These are phyloP conservation scores for Cordyceps farinosa DNA, from an alignment of 2,329 filamentous ascomycete genomes.

Conservation along the genomic window DNA sequence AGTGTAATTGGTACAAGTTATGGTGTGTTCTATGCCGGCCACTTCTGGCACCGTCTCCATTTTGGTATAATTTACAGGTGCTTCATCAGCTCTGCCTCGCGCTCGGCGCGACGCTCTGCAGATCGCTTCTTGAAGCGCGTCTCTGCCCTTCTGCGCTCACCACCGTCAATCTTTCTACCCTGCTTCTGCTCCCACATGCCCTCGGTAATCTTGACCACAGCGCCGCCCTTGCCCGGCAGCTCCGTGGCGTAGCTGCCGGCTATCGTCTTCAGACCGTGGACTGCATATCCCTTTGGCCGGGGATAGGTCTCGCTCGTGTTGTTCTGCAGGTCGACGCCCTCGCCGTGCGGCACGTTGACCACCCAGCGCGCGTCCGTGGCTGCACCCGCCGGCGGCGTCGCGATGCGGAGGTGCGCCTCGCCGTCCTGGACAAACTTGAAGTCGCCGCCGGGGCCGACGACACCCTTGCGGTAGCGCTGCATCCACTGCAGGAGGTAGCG, in stretches of 20 bases:
- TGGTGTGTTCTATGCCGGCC: background rate
- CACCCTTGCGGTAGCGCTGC: conserved; percentile 74
- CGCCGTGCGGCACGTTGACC: conserved; percentile 51
- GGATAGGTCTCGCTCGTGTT: conserved; percentile 21
- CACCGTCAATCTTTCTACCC: conserved; percentile 91
- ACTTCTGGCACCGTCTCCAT: background rate
- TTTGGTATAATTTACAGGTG: conserved; percentile 28
- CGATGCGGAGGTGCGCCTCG: conserved; percentile 48
- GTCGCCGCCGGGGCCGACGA: conserved; percentile 80
- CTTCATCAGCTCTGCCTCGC: conserved; percentile 39
- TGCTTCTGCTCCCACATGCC: conserved; percentile 89
- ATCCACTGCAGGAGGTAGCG: conserved; percentile 86
- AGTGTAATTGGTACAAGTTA: conserved; percentile 14
- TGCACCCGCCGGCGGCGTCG: conserved; percentile 36
- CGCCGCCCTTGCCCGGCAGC: conserved; percentile 61
- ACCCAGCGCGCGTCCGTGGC: conserved; percentile 48
- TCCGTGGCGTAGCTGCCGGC: conserved; percentile 70
- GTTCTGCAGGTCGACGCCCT: conserved; percentile 27
- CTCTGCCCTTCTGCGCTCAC: conserved; percentile 84
- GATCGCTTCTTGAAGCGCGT: conserved; percentile 82
- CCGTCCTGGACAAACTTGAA: conserved; percentile 64
- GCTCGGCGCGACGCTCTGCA: conserved; percentile 70
- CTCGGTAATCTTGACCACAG: conserved; percentile 68
- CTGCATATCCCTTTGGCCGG: conserved; percentile 51
- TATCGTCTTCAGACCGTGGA: conserved; percentile 66